Evolutionary conservation across 805 yeast species (phyloP), one percentile per base, ranked within the genome.

Genomic region (Teunomyces atbi): DNA sequence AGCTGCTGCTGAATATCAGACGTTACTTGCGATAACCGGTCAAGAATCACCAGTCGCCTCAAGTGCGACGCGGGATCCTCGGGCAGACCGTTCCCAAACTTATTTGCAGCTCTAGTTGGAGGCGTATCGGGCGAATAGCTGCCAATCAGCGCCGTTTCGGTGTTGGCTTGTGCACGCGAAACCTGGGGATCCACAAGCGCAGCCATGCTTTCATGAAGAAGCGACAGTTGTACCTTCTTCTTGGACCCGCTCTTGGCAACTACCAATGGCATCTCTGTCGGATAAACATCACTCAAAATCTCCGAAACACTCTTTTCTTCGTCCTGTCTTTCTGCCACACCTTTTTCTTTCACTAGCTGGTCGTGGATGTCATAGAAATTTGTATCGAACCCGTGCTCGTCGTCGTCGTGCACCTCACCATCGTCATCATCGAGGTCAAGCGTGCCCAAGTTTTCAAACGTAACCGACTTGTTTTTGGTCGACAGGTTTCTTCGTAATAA

Each of bases 71-170:
- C 32, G 3, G 42, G 33, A 28, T 38, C 42, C n/a, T 28, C 33
- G 7, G 42, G 33, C n/a, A 18, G 16, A 20, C 20, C 13, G 23
- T 29, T 12, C 8, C 21, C 28, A 3, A 47, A 11, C 46, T 50
- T 42, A 45, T 42, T 39, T 34, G 48, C 10, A 28, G 44, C 32
- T 46, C n/a, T 52, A n/a, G 40, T 19, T 3, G 61, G 62, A 2
- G 73, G 73, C 2, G 73, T 68, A 42, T 68, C 72, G 0, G 72
- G 72, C 4, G 71, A 66, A 45, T 54, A 67, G 8, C 69, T 61
- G 1, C 73, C 73, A n/a, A 68, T 66, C 13, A 71, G 65, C n/a
- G 46, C 42, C 12, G 54, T 47, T 44, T 65, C 70, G 5, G 11
- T n/a, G 28, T 15, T 28, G 18, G 36, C 10, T 28, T n/a, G 32